Evolutionary conservation across 1,284 basidiomycete species (phyloP), one percentile per base, ranked within the genome.

Genomic region (Peniophora sp.): DNA sequence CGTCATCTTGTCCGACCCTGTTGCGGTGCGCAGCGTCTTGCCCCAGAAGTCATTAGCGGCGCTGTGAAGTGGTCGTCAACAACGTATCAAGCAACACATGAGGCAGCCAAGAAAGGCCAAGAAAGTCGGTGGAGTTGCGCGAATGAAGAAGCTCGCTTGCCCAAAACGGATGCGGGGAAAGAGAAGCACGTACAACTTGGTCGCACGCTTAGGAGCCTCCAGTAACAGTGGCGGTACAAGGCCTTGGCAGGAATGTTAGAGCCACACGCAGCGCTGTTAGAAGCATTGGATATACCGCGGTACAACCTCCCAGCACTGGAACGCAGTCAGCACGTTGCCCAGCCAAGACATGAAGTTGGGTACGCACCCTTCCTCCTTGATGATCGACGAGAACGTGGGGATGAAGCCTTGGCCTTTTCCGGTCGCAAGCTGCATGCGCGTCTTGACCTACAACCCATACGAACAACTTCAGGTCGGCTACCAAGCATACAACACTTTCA

Each of bases 201-300:
- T 89, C 17, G 96, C 96, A 70, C 96, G 84, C 73, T 99, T 99
- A 3, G 96, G 97, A 20, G 97, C 97, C 70, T 99, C 96, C 51
- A 99, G 74, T 64, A 98, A 81, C 23, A 99, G 71, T 19, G 97
- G 97, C 6, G 97, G 92, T 19, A 94, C 83, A 53, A 99, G 83
- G 57, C 96, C 83, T 85, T 50, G 35, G 45, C 14, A 20, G n/a
- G n/a, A n/a, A n/a, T n/a, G n/a, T n/a, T n/a, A n/a, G n/a, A n/a
- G 20, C 19, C 10, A 24, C 32, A 12, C 34, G 49, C 2, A 54
- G 22, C 48, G 34, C 23, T 17, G 14, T 34, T 10, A 36, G 34
- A 36, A 36, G 34, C 34, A 36, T n/a, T 36, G 34, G 34, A 32
- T 51, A 46, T 61, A 84, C 83, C 96, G 70, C 95, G 81, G 73